Base-by-base conservation (phyloP, 116 monocot species). In the Cymodocea nodosa region DNA sequence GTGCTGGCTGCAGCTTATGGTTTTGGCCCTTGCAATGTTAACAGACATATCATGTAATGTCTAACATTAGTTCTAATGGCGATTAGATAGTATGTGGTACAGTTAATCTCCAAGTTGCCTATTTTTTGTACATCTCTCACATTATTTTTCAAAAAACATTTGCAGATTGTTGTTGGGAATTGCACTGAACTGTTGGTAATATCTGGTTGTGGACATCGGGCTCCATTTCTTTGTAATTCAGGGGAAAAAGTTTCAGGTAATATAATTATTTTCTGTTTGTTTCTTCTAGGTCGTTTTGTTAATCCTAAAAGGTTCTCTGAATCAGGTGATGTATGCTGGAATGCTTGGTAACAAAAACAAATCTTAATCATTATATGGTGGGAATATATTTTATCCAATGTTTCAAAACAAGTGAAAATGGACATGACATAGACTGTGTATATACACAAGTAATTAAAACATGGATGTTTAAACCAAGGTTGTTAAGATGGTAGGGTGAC, bases 211-310 rank as follows among this genome's bases (percentile, higher is more conserved):
- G 64, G 50, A 50, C 15, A 50, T 16, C 16, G n/a, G 24, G 23
- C 23, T 10, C 39, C 49, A 50, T 39, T 64, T 15, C 10, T 17
- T 50, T 24, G 9, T 64, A 40, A 40, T 50, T 8, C 16, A 50
- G 79, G 7, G 44, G 15, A 15, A 50, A 64, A 64, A n/a, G 50
- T 50, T 50, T 48, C 48, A 50, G 64, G 24, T 23, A 17, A 23
- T 20, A 36, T 8, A 49, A 64, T 61, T 15, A 15, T 12, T 50
- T 24, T 20, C 24, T 64, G 16, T 23, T 64, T 48, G 40, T 50
- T 54, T 67, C 35, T 35, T 52, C 22, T 35, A 24, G 11, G 17
- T 35, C 6, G 15, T 35, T 67, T 17, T 67, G 18, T 37, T 19
- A 37, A 52, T 67, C 52, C 36, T 54, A 13, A 18, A 54, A 17